A percentile compares a stretch with the other conserved stretches of the same genome.
Evolutionary conservation across 768 basidiomycete species (phyloP).

Genomic region (Leccinum ochraceum): DNA sequence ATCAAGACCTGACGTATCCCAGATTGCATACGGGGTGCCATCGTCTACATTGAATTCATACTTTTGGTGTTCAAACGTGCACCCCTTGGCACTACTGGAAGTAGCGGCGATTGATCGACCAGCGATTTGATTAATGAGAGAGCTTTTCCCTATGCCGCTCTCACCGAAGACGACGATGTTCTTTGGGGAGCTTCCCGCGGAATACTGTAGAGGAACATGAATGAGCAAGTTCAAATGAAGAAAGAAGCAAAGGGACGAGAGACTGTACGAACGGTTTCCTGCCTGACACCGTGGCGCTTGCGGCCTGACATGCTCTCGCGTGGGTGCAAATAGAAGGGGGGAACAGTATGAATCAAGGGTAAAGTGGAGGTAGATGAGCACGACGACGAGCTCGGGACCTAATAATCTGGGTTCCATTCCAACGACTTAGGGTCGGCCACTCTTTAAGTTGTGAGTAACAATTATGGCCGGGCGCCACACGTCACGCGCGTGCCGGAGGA

Average conservation of each 20-base stretch:
- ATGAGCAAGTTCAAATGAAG: slow-evolving; percentile 8
- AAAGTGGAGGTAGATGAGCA: not conserved
- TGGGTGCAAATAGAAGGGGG: not conserved
- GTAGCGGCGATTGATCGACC: slow-evolving; percentile 39
- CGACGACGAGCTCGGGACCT: slow-evolving; percentile 8
- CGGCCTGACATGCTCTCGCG: slow-evolving; percentile 22
- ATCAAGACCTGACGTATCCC: slow-evolving; percentile 43
- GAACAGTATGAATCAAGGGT: not conserved
- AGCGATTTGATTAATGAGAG: slow-evolving; percentile 43
- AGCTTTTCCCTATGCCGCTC: slow-evolving; percentile 41
- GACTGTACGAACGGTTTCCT: slow-evolving; percentile 12
- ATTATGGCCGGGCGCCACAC: slow-evolving; percentile 7
- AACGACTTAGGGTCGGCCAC: slow-evolving; percentile 2
- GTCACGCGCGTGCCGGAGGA: slow-evolving; percentile 8
- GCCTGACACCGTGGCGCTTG: slow-evolving; percentile 10
- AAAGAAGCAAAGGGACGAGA: slow-evolving; percentile 3
- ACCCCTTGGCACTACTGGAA: slow-evolving; percentile 36
- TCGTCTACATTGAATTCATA: slow-evolving; percentile 31
- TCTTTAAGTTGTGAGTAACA: slow-evolving; percentile 12
- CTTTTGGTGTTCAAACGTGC: slow-evolving; percentile 34
- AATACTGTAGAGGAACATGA: slow-evolving; percentile 7
- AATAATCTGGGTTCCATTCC: slow-evolving; percentile 8
- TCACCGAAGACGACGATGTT: slow-evolving; percentile 33
- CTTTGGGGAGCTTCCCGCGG: slow-evolving; percentile 13
- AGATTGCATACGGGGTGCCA: slow-evolving; percentile 25